These are phyloP conservation scores for Dovyalis caffra DNA, from an alignment of 345 rosid species.

Conservation along the genomic window DNA sequence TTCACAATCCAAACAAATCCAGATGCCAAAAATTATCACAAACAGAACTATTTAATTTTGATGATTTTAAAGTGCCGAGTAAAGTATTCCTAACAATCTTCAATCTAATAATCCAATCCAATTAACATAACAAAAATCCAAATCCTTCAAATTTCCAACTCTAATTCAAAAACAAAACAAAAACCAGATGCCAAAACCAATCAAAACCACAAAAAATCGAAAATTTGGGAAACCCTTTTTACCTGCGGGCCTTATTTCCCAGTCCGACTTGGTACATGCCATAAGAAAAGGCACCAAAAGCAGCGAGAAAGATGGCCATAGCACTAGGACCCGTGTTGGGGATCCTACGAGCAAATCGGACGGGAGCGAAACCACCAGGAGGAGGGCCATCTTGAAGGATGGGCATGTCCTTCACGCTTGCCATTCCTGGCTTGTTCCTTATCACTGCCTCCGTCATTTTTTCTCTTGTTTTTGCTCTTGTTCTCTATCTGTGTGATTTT, in stretches of 20 bases:
- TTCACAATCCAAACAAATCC: not conserved
- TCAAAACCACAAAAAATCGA: not conserved
- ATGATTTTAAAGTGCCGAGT: not conserved
- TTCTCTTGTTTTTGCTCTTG: not conserved
- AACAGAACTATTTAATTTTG: not conserved
- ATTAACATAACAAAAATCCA: not conserved
- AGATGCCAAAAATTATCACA: not conserved
- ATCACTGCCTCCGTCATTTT: slow-evolving; percentile 96
- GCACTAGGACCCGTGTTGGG: slow-evolving; percentile 96
- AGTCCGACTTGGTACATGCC: slow-evolving; percentile 99
- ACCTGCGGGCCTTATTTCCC: slow-evolving; percentile 98
- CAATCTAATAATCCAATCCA: not conserved
- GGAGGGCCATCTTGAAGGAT: slow-evolving; percentile 97
- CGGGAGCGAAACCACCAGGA: slow-evolving; percentile 93
- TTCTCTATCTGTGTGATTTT: not conserved
- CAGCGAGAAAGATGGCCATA: slow-evolving; percentile 74
- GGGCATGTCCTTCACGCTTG: slow-evolving; percentile 98
- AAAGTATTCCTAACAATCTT: not conserved
- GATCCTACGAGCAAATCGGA: slow-evolving; percentile 91
- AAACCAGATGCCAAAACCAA: not conserved
- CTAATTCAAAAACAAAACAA: slow-evolving; percentile 2
- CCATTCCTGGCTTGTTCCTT: slow-evolving; percentile 99
- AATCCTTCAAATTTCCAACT: not conserved
- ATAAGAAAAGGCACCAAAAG: slow-evolving; percentile 83
- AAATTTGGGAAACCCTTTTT: not conserved